Base-by-base conservation (phyloP, 768 basidiomycete species). In the Xerocomellus dryophilus region DNA sequence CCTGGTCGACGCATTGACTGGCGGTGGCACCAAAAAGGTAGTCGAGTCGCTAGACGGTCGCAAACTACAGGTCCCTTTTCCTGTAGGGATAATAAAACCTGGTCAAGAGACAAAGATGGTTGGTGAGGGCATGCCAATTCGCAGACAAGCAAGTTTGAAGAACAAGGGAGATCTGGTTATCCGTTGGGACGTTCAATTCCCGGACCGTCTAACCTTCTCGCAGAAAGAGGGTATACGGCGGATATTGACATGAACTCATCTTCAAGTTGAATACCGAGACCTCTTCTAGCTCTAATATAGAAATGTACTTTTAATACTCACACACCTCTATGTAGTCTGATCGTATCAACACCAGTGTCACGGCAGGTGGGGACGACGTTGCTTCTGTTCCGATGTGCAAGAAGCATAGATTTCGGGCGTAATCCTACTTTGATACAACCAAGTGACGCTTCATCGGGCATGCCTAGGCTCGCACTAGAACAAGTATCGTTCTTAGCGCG, bases 121-220 rank as follows among this genome's bases (percentile, higher is more conserved):
- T 2, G 88, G 85, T 2, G 93, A 97, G 68, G 93, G 93, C 8
- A 93, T 95, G 92, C 94, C 95, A 3, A 84, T 94, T 43, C 79
- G 93, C 53, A 94, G 90, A 69, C 87, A 85, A 54, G 85, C 85
- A 17, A 76, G 75, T 40, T 75, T 75, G 53, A 81, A 78, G 73
- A 81, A 75, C 57, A 92, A 90, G 73, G 96, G 96, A 1, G 91
- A 98, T 71, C 69, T 98, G 47, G 75, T 90, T 45, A 78, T 96
- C 44, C 81, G 80, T 57, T 92, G 88, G 90, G 82, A 96, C 39
- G 80, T 96, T 20, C 77, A 82, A 23, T 95, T 98, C 80, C 96
- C 96, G 0, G 79, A 82, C 27, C 74, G 80, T 43, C 67, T 98
- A 54, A 88, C 89, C 11, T 71, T 81, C 3, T 73, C 79, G 17